Percentiles rank a stretch among this genome's conserved stretches.
phyloP scores from a whole-genome alignment of 2,329 filamentous ascomycete species.

The Cladosporium cucumerinum region DNA sequence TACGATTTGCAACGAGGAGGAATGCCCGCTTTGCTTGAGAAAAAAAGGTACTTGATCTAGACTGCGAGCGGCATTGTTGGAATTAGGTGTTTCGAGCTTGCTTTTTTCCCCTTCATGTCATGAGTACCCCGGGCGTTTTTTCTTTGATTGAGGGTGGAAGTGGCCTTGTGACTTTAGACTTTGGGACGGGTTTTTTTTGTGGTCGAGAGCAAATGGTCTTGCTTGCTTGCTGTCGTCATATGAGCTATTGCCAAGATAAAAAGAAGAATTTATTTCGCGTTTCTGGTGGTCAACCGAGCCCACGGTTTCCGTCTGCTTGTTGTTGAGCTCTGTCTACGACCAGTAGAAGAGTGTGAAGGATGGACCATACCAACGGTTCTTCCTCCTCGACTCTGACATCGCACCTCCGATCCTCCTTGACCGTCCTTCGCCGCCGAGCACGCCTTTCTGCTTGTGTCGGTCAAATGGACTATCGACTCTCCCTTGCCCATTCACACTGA shows the following conservation, averaged over 20 bases:
- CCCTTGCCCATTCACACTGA: not conserved
- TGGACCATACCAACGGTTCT: too few species aligned
- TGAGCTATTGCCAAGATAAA: not conserved
- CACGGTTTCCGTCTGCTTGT: too few species aligned
- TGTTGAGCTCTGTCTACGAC: too few species aligned
- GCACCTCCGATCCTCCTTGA: not conserved
- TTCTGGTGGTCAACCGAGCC: too few species aligned
- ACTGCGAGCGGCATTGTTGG: not conserved
- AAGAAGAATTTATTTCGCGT: not conserved
- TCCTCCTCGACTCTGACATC: too few species aligned
- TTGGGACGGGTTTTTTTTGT: not conserved
- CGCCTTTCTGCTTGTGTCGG: not conserved
- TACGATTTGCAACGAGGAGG: not conserved
- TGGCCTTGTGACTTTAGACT: not conserved
- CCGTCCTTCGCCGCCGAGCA: not conserved
- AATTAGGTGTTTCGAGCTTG: not conserved
- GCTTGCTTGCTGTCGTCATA: not conserved
- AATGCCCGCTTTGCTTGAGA: slow-evolving; percentile 2
- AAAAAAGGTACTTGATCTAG: not conserved
- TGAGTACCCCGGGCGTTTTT: not conserved
- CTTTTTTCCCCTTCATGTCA: not conserved
- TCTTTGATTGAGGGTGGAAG: not conserved
- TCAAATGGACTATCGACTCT: not conserved
- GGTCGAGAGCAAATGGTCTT: not conserved
- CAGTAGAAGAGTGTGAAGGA: too few species aligned